Conservation (phyloP, 2,329 filamentous ascomycete genomes). For the Nothophoma quercina region DNA sequence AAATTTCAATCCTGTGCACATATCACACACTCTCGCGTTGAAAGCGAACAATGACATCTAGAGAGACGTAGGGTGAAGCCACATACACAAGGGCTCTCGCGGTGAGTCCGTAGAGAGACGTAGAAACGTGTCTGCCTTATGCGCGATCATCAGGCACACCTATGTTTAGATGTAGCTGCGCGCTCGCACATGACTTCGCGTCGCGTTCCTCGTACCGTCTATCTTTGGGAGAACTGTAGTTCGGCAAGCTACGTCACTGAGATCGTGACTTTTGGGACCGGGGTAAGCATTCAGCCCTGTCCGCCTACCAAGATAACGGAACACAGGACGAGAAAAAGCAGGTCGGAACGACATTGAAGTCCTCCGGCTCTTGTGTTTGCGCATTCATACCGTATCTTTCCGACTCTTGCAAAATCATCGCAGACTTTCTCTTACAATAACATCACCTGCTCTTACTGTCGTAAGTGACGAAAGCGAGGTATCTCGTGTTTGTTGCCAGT, state of each 20-base stretch:
- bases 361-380: too few relatives aligned
- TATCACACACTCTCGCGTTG: neutral
- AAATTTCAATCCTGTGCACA: too few relatives aligned
- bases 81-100: conserved; percentile 3
- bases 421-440: too few relatives aligned
- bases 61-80: neutral
- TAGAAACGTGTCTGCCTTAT: conserved; percentile 27
- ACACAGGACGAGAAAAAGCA: too few relatives aligned
- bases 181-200: conserved; percentile 37
- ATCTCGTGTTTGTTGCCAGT: neutral
- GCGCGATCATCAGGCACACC: conserved; percentile 12
- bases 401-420: too few relatives aligned
- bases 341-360: neutral
- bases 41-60: neutral
- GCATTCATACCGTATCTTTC: too few relatives aligned
- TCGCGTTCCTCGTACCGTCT: conserved; percentile 26
- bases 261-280: neutral
- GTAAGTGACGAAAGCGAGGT: too few relatives aligned
- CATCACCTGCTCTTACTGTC: too few relatives aligned
- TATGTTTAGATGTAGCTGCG: conserved; percentile 11
- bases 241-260: conserved; percentile 10
- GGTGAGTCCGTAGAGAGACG: conserved; percentile 1
- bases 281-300: conserved; percentile 13
- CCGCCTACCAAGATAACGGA: neutral
- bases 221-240: conserved; percentile 16